Conservation (phyloP, 2,329 filamentous ascomycete genomes). For the Pseudogymnoascus sp. region DNA sequence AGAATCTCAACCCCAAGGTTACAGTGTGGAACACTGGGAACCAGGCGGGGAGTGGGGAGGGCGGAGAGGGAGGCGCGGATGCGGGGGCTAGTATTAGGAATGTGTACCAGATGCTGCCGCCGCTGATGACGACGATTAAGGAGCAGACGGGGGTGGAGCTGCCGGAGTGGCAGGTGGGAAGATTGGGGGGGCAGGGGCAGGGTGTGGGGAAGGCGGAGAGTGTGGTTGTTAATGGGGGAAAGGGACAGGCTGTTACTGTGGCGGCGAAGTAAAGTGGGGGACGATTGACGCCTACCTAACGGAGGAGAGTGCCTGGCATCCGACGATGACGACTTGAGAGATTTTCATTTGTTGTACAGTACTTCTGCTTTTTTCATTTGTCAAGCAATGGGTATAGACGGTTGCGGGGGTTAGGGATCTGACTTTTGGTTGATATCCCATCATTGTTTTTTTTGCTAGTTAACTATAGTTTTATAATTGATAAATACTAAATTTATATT, state of each 20-base stretch:
- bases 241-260: neutral
- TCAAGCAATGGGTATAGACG: neutral
- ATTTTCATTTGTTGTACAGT: neutral
- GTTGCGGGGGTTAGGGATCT: neutral
- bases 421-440: neutral
- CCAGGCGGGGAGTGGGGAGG: slow-evolving; percentile 31
- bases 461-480: neutral
- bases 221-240: neutral
- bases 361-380: neutral
- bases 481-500: no score
- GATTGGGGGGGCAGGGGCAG: slow-evolving; percentile 29
- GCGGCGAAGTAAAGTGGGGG: neutral
- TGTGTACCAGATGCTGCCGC: slow-evolving; percentile 76
- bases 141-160: slow-evolving; percentile 80
- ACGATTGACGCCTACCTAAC: neutral
- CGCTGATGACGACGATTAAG: slow-evolving; percentile 75
- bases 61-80: slow-evolving; percentile 41
- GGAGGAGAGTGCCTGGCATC: neutral
- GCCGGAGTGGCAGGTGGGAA: slow-evolving; percentile 65
- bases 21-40: slow-evolving; percentile 78
- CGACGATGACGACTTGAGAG: neutral
- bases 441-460: neutral
- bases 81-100: slow-evolving; percentile 61
- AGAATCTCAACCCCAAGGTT: slow-evolving; percentile 79
- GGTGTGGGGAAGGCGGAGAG: neutral